Percentiles rank a stretch among this genome's conserved stretches.
Conservation (phyloP, 768 basidiomycete genomes). For the Russula ochroleuca region DNA sequence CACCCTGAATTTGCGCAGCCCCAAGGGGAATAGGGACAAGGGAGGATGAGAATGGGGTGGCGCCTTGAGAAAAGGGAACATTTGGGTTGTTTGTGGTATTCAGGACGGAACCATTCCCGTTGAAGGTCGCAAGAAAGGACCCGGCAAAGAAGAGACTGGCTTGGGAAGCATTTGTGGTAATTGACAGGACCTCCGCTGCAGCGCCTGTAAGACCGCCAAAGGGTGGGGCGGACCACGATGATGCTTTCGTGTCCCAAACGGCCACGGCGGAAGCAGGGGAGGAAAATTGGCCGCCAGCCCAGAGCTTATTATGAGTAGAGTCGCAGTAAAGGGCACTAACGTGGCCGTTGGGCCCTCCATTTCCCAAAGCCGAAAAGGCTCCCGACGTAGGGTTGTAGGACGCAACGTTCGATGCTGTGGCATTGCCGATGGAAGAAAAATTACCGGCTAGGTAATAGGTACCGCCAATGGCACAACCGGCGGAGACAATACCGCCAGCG, state of each 20-base stretch:
- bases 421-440: slow-evolving; percentile 67
- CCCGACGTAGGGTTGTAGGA: slow-evolving; percentile 62
- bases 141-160: slow-evolving; percentile 83
- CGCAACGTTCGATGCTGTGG: slow-evolving; percentile 64
- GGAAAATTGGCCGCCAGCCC: slow-evolving; percentile 75
- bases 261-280: slow-evolving; percentile 66
- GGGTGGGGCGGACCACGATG: slow-evolving; percentile 70
- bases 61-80: slow-evolving; percentile 74
- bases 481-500: slow-evolving; percentile 66
- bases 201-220: slow-evolving; percentile 80
- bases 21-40: slow-evolving; percentile 75
- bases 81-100: slow-evolving; percentile 80
- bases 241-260: slow-evolving; percentile 58
- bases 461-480: slow-evolving; percentile 66
- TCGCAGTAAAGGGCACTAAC: slow-evolving; percentile 81
- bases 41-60: slow-evolving; percentile 84
- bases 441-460: slow-evolving; percentile 78
- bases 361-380: slow-evolving; percentile 58
- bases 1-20: slow-evolving; percentile 52
- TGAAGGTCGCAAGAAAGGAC: slow-evolving; percentile 75
- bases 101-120: slow-evolving; percentile 45
- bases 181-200: slow-evolving; percentile 64
- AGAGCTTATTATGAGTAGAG: slow-evolving; percentile 53
- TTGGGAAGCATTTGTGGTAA: slow-evolving; percentile 66
- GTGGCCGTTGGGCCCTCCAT: slow-evolving; percentile 66